These are phyloP conservation scores for Globisporangium camurandrum DNA, from an alignment of 352 stramenopile species.

Conservation along the genomic window DNA sequence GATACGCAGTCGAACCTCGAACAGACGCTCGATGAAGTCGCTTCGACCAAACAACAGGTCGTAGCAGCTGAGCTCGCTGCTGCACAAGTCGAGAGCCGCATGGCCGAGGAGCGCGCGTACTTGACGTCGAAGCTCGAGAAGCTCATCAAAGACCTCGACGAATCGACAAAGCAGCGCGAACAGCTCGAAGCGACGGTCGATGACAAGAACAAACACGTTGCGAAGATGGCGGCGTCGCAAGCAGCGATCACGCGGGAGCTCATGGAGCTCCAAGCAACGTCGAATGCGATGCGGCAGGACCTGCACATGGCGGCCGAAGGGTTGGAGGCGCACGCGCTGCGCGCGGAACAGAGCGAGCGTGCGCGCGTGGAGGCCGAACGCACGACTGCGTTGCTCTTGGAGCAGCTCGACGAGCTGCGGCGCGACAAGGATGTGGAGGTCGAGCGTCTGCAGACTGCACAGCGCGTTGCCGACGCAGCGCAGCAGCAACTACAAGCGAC, in stretches of 20 bases:
- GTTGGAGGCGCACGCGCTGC: conserved; percentile 55
- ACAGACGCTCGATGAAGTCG: conserved; percentile 19
- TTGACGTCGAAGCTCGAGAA: conserved; percentile 60
- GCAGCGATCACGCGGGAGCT: conserved; percentile 49
- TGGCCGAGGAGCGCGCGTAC: conserved; percentile 55
- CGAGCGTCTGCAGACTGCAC: conserved; percentile 19
- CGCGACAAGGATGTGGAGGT: too few relatives aligned
- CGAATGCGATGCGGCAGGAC: conserved; percentile 54
- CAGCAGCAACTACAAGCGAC: conserved; percentile 61
- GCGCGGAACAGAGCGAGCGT: conserved; percentile 49
- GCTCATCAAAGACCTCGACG: conserved; percentile 53
- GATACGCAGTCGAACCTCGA: conserved; percentile 34
- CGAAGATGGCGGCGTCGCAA: conserved; percentile 57
- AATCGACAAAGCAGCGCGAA: conserved; percentile 27
- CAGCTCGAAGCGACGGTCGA: conserved; percentile 28
- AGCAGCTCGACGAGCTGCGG: conserved; percentile 42
- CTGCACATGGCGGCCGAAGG: conserved; percentile 56
- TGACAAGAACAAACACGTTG: conserved; percentile 64
- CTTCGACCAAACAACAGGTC: conserved; percentile 8
- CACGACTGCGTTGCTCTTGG: conserved; percentile 34
- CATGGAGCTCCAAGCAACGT: conserved; percentile 54
- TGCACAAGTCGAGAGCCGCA: conserved; percentile 21
- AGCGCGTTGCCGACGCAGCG: conserved; percentile 33
- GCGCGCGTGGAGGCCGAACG: conserved; percentile 42
- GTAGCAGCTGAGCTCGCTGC: conserved; percentile 8